Percentiles rank a stretch among this genome's conserved stretches.
Conservation (phyloP, 2,329 filamentous ascomycete species). For the Nothophaeocryptopus gaeumannii region DNA sequence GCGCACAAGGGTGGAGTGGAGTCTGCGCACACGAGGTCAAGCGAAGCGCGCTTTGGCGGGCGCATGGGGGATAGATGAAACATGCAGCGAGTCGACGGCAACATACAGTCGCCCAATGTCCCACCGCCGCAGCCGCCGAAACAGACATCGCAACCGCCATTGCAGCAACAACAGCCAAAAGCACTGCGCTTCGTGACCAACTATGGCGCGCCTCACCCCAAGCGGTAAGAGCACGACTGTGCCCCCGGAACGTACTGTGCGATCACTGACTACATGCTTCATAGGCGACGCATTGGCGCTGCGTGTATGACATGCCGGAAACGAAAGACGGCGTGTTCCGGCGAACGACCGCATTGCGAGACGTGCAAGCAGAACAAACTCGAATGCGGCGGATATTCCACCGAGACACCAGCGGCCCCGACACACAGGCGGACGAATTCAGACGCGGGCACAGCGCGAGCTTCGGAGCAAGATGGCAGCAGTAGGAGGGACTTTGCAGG, state of each 20-base stretch:
- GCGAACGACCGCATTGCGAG: conserved; percentile 44
- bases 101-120: conserved; percentile 5
- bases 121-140: conserved; percentile 4
- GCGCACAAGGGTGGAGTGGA: background rate
- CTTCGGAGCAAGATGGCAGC: conserved; percentile 5
- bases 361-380: conserved; percentile 50
- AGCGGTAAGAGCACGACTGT: conserved; percentile 42
- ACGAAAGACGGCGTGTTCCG: conserved; percentile 51
- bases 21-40: background rate
- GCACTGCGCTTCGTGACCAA: conserved; percentile 70
- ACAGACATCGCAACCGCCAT: background rate
- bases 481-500: conserved; percentile 1
- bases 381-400: conserved; percentile 48
- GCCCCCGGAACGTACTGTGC: no score
- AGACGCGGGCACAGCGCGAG: conserved; percentile 11
- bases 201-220: conserved; percentile 75
- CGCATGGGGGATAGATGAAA: conserved; percentile 11
- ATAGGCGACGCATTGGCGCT: conserved; percentile 69
- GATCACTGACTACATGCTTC: background rate
- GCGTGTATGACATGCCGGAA: conserved; percentile 55
- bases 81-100: conserved; percentile 19
- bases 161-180: conserved; percentile 21
- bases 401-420: conserved; percentile 29
- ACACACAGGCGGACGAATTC: conserved; percentile 17
- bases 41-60: background rate